Evolutionary conservation across 2,329 filamentous ascomycete genomes (phyloP), one percentile per base, ranked within the genome.

Genomic region (Cercospora janseana): DNA sequence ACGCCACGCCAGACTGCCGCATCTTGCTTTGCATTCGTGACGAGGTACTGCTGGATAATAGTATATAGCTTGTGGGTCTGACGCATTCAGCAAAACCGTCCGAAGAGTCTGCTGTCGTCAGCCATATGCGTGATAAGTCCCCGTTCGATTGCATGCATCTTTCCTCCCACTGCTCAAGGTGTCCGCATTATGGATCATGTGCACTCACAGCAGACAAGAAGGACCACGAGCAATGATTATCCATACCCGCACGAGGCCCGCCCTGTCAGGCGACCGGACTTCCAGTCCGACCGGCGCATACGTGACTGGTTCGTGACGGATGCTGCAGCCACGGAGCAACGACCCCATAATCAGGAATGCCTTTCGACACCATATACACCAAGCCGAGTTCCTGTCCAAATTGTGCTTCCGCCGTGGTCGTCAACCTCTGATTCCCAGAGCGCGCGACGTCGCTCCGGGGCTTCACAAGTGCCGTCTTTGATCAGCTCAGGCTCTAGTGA

Each of bases 381-480:
- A 16, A 24, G 31, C 43, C 43, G 4, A 18, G 28, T 20, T 46
- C 13, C 21, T n/a, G 12, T 31, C 4, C 29, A 29, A 10, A 35
- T 28, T 10, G 15, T 45, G 23, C 4, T 12, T 18, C 52, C 53
- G 9, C 34, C 44, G 24, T 28, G 27, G 21, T 51, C 54, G 6
- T 52, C 44, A n/a, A n/a, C n/a, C n/a, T n/a, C n/a, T n/a, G n/a
- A n/a, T n/a, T n/a, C n/a, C n/a, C n/a, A n/a, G n/a, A n/a, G n/a
- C n/a, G n/a, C n/a, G n/a, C n/a, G n/a, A n/a, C n/a, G n/a, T n/a
- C n/a, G n/a, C n/a, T n/a, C n/a, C n/a, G n/a, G n/a, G n/a, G n/a
- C n/a, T n/a, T n/a, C 18, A 18, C 10, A 32, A 9, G 13, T 42
- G 18, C 55, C 55, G 4, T 57, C 52, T 6, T 34, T 57, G 28